Conservation (phyloP, 208 protist species). For the Crithidia bombi region DNA sequence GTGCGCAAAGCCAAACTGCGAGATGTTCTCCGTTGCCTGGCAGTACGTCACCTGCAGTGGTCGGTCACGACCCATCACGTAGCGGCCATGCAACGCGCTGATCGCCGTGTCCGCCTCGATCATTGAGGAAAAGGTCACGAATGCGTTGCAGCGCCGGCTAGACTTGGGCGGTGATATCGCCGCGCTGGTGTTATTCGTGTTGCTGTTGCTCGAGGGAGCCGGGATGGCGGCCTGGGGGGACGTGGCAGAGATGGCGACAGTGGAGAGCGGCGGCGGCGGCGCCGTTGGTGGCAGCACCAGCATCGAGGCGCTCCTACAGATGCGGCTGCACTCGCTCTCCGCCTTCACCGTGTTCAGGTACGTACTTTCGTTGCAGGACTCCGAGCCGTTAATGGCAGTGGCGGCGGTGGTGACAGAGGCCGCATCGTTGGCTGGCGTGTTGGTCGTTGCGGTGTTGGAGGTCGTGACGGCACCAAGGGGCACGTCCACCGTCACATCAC, state of each 20-base stretch:
- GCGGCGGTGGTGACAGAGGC: background rate
- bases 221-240: background rate
- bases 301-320: background rate
- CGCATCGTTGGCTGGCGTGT: background rate
- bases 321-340: slow-evolving; percentile 4
- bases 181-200: background rate
- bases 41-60: slow-evolving; percentile 78
- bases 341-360: slow-evolving; percentile 1
- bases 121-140: slow-evolving; percentile 67
- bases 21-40: slow-evolving; percentile 50
- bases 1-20: slow-evolving; percentile 58
- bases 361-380: slow-evolving; percentile 8
- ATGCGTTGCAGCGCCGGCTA: slow-evolving; percentile 36
- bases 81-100: slow-evolving; percentile 50
- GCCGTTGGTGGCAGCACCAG: background rate
- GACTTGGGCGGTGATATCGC: background rate
- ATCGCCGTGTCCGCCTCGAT: slow-evolving; percentile 74
- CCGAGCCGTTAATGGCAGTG: background rate
- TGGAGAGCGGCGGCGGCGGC: background rate
- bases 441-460: background rate
- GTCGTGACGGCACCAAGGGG: too few species aligned
- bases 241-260: background rate
- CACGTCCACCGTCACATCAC: too few species aligned
- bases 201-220: background rate
- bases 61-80: slow-evolving; percentile 66